phyloP scores from a whole-genome alignment of 495 filamentous ascomycete genomes.

The Rostrohypoxylon terebratum region DNA sequence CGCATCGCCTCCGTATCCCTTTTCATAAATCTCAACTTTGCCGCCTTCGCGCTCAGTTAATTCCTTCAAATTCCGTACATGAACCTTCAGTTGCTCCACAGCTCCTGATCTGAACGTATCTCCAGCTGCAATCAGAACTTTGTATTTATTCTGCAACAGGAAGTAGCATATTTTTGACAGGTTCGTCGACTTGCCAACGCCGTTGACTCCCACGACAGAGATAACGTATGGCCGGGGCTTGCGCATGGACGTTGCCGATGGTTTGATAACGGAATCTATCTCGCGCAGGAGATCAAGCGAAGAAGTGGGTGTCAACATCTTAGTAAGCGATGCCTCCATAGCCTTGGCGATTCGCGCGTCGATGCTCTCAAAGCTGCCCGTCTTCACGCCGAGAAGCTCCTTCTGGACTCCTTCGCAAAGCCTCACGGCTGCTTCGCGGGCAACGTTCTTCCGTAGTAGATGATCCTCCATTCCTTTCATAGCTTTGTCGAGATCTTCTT shows the following conservation, averaged over 20 bases:
- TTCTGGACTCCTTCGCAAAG: conserved; percentile 91
- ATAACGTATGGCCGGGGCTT: conserved; percentile 89
- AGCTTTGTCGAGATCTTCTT: conserved; percentile 87
- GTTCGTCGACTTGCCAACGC: conserved; percentile 97
- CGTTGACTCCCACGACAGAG: conserved; percentile 97
- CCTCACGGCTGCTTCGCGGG: conserved; percentile 90
- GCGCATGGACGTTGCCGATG: conserved; percentile 64
- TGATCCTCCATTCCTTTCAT: conserved; percentile 97
- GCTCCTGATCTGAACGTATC: conserved; percentile 98
- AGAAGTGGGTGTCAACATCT: conserved; percentile 94
- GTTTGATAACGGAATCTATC: conserved; percentile 81
- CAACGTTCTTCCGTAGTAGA: conserved; percentile 94
- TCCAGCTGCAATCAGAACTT: conserved; percentile 93
- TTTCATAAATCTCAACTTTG: conserved; percentile 89
- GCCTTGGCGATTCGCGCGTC: conserved; percentile 83
- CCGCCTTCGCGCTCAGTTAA: conserved; percentile 84
- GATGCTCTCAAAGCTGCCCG: conserved; percentile 90
- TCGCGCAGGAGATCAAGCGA: conserved; percentile 94
- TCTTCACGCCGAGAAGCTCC: conserved; percentile 90
- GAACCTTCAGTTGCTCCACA: conserved; percentile 95
- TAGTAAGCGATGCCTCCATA: conserved; percentile 89
- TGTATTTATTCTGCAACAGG: conserved; percentile 94
- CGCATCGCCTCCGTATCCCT: conserved; percentile 97
- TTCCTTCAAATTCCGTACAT: conserved; percentile 90
- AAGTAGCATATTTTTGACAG: conserved; percentile 97